Conservation (phyloP, 2,329 filamentous ascomycete genomes). For the Fusarium abutilonis region DNA sequence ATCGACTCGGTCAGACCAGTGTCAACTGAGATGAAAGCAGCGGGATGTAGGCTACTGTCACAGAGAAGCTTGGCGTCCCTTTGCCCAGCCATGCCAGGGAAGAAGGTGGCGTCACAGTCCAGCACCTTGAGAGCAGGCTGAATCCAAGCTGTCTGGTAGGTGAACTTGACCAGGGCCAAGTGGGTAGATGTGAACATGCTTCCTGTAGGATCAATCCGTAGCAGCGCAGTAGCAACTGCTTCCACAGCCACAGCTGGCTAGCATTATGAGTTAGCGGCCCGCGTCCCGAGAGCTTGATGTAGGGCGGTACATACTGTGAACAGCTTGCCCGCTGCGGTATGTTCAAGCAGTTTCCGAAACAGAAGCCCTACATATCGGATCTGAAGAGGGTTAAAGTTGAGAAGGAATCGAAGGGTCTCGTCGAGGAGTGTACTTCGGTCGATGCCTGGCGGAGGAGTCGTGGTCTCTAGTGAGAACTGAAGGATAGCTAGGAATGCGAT, state of each 20-base stretch:
- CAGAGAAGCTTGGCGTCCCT: constrained; percentile 55
- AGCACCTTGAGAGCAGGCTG: constrained; percentile 68
- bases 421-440: constrained; percentile 52
- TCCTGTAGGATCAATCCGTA: constrained; percentile 72
- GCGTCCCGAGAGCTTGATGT: constrained; percentile 18
- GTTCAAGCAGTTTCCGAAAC: constrained; percentile 58
- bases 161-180: constrained; percentile 65
- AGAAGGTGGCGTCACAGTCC: constrained; percentile 72
- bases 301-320: constrained; percentile 52
- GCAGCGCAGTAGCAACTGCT: constrained; percentile 62
- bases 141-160: constrained; percentile 64
- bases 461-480: constrained; percentile 49
- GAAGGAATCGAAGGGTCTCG: constrained; percentile 57
- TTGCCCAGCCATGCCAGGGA: constrained; percentile 59
- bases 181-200: constrained; percentile 74
- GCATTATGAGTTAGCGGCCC: constrained; percentile 11
- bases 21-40: constrained; percentile 67
- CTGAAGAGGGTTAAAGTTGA: constrained; percentile 61
- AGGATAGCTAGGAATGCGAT: constrained; percentile 63
- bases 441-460: constrained; percentile 44
- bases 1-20: constrained; percentile 67
- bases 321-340: constrained; percentile 52
- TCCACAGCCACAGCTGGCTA: constrained; percentile 60
- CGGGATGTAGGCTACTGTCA: constrained; percentile 57
- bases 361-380: constrained; percentile 60